A percentile compares a stretch with the other conserved stretches of the same genome.
phyloP scores from a whole-genome alignment of 2,329 filamentous ascomycete genomes.

The Alternaria ventricosa region DNA sequence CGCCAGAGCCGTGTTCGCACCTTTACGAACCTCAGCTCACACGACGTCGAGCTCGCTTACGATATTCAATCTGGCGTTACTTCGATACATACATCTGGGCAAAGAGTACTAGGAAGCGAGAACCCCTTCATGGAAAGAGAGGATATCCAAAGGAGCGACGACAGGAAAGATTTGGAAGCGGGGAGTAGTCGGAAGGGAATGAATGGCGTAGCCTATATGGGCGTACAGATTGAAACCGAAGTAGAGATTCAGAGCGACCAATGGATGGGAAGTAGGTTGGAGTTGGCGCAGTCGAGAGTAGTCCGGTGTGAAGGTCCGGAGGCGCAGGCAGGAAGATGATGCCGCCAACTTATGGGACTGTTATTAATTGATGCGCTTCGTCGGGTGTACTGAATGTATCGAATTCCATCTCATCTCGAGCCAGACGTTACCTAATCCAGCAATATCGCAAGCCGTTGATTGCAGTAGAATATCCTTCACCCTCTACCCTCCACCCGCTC shows the following conservation, averaged over 20 bases:
- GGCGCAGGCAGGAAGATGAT: neutral
- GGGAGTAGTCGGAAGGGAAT: conserved; percentile 14
- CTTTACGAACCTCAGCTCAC: conserved; percentile 12
- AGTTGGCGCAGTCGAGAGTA: conserved; percentile 3
- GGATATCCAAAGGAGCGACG: conserved; percentile 28
- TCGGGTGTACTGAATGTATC: neutral
- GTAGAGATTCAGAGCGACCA: conserved; percentile 35
- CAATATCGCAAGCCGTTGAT: neutral
- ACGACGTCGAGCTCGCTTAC: conserved; percentile 30
- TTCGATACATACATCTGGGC: conserved; percentile 13
- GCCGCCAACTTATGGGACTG: neutral
- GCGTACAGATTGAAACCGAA: conserved; percentile 35
- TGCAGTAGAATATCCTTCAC: neutral
- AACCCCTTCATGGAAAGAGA: conserved; percentile 11
- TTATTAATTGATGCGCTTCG: neutral
- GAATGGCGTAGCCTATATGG: conserved; percentile 9
- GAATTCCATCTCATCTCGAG: neutral
- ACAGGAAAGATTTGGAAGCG: conserved; percentile 9
- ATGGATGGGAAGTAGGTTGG: conserved; percentile 18
- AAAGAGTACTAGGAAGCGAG: conserved; percentile 2
- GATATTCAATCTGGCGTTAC: conserved; percentile 18
- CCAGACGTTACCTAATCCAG: neutral
- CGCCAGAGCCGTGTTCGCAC: conserved; percentile 9
- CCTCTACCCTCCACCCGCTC: neutral
- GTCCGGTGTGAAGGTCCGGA: conserved; percentile 18